Base-by-base conservation (phyloP, 805 yeast species). In the Yamadazyma akitaensis region DNA sequence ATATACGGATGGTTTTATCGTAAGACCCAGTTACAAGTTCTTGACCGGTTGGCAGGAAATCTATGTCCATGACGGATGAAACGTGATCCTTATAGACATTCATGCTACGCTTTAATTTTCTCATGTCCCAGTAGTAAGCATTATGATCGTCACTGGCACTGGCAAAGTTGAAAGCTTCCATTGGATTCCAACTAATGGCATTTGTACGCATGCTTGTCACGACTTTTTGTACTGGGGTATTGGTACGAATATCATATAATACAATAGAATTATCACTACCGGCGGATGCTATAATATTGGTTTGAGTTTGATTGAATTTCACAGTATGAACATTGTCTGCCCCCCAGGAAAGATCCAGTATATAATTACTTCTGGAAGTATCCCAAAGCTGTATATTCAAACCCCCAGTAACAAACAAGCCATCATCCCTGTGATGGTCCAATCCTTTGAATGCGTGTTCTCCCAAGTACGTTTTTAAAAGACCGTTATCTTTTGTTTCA, bases 31-130 rank as follows among this genome's bases (percentile, higher is more conserved):
- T 85, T 5, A 90, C 97, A 30, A 94, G 71, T 67, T 92, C 98
- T 62, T 90, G 90, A 56, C 99, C 99, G 1, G 98, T 91, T 35
- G 99, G 99, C 10, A 96, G 81, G 61, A 88, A 94, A 68, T 94
- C 99, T 35, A 94, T 82, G 63, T 88, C 96, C 82, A 92, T 79
- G 10, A 94, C 96, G 0, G 97, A 97, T 40, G 96, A 85, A 34
- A 92, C 97, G 65, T 94, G 99, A 66, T 90, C 98, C 68, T 92
- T 90, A 68, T 78, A 88, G 11, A 95, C 89, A 54, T 90, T 91
- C 42, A 85, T 64, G 1, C 97, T 84, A 46, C 88, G 76, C 38
- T 76, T 75, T 80, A 95, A 75, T 60, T 91, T 88, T 63, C 99
- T 77, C 97, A 95, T 92, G 68, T 94, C 99, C 81, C 96, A 95